These are phyloP conservation scores for Taphrina flavorubra DNA, from an alignment of 1,139 yeast species.

Conservation along the genomic window DNA sequence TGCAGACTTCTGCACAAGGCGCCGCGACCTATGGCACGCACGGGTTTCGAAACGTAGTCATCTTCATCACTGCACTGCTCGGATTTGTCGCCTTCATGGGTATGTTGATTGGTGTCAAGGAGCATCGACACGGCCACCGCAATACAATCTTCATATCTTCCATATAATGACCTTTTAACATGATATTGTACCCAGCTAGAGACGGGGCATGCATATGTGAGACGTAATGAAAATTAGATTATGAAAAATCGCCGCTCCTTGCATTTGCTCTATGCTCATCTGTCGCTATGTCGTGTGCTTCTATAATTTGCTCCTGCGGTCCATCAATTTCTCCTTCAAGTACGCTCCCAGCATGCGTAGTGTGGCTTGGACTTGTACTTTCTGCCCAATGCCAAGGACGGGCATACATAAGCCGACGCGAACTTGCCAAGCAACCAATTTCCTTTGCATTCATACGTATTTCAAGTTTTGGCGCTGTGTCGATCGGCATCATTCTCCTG, in stretches of 20 bases:
- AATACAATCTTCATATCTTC: neutral
- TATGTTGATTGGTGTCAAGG: constrained; percentile 4
- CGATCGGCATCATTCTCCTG: no score
- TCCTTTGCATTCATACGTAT: no score
- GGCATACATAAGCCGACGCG: no score
- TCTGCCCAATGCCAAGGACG: no score
- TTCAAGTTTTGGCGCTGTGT: no score
- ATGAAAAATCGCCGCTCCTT: neutral
- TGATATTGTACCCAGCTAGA: no score
- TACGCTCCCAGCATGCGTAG: neutral
- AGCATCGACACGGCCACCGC: neutral
- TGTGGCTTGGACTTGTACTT: no score
- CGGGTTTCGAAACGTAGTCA: constrained; percentile 18
- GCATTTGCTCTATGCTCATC: neutral
- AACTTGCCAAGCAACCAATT: no score
- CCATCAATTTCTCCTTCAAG: neutral
- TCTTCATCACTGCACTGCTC: constrained; percentile 8
- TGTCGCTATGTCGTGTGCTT: neutral
- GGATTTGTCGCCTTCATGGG: constrained; percentile 11
- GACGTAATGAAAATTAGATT: no score
- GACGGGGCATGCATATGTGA: no score
- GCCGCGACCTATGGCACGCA: constrained; percentile 17
- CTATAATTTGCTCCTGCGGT: neutral
- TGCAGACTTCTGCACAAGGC: constrained; percentile 6
- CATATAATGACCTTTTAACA: neutral